Percentiles rank a stretch among this genome's conserved stretches.
These are phyloP conservation scores for Pestalotiopsis sp. DNA, from an alignment of 2,329 filamentous ascomycete genomes.

Conservation along the genomic window DNA sequence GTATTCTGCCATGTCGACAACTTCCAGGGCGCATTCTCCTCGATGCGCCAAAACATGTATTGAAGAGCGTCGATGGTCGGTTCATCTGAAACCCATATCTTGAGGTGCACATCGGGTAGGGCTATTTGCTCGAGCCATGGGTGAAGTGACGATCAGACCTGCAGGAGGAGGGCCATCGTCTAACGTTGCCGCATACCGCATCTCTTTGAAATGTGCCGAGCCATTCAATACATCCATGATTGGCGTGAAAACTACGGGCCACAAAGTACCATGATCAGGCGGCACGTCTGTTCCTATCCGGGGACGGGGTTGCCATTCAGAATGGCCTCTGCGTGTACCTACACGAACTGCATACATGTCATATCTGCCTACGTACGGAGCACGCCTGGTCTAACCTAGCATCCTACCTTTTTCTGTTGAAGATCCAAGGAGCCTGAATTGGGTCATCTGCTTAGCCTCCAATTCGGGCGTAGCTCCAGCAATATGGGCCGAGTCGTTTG, in stretches of 20 bases:
- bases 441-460: background rate
- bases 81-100: background rate
- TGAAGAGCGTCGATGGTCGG: background rate
- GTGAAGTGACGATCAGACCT: background rate
- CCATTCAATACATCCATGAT: too few species aligned
- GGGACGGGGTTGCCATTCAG: too few species aligned
- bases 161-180: background rate
- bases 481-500: slow-evolving; percentile 14
- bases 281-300: too few species aligned
- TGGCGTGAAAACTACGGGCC: too few species aligned
- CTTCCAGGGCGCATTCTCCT: too few species aligned
- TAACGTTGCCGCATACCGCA: background rate
- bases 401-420: background rate
- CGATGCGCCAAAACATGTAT: too few species aligned
- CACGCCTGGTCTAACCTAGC: background rate
- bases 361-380: slow-evolving; percentile 2
- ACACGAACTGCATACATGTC: background rate
- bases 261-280: too few species aligned
- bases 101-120: background rate
- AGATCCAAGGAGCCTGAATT: slow-evolving; percentile 1
- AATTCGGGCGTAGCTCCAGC: background rate
- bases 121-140: background rate
- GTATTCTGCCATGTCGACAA: background rate
- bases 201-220: too few species aligned
- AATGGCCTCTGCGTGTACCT: too few species aligned